Evolutionary conservation across 176 grass and related monocot species (phyloP), one percentile per base, ranked within the genome.

Genomic region (Leersia perrieri): DNA sequence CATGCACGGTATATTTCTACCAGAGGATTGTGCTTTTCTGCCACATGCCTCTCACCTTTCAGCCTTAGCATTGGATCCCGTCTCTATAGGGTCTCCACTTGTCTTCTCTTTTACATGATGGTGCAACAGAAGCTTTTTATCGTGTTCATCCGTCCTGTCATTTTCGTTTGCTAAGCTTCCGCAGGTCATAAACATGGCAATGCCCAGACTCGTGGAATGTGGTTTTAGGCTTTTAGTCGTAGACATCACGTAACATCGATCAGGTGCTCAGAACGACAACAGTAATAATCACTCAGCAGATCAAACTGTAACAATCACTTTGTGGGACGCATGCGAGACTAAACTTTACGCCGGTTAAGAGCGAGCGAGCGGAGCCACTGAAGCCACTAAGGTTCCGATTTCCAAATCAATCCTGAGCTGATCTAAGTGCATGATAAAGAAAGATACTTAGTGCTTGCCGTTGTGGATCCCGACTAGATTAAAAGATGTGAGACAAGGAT

Each of bases 361-460:
- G 14, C 62, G 31, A 34, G 29, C 61, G 14, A 13, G 61, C 28
- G n/a, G 38, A 39, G 38, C 38, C 1, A 39, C 7, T 9, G 38
- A 39, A 9, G 6, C 2, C 6, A 1, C 6, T 39, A 9, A 39
- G 22, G 32, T 57, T 53, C 66, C 34, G 1, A 11, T 77, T 26
- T 69, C 72, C 33, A 51, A 32, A 44, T 34, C 34, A 42, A 36
- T 33, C 42, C 20, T 68, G n/a, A 41, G 7, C 58, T 69, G 55
- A 58, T 57, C 85, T 40, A 70, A 78, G 42, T 71, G 57, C 33
- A n/a, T n/a, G n/a, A n/a, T 51, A 35, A n/a, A 25, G 11, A 63
- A 28, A 83, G 33, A 73, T 88, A 83, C 29, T 20, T 18, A 15
- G 60, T 45, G 75, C 74, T 20, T 74, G 62, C 63, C 29, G 34